Evolutionary conservation across 345 rosid genomes (phyloP).

Genomic region (Acer campestre): DNA sequence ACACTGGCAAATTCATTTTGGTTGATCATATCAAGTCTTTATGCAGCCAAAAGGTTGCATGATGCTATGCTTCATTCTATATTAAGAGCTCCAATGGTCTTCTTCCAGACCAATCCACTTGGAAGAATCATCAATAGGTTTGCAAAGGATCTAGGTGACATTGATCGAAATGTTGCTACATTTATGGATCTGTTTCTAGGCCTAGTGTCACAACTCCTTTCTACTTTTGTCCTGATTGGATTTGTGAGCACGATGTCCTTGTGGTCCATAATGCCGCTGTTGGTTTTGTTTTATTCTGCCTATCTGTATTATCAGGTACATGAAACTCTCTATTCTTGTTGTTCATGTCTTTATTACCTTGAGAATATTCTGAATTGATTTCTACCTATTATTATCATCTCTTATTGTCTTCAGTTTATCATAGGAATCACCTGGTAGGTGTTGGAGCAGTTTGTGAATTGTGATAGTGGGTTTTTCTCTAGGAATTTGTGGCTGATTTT

Average conservation of each 20-base stretch:
- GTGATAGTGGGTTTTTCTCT: background rate
- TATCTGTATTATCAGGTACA: slow-evolving; percentile 94
- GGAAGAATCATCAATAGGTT: slow-evolving; percentile 95
- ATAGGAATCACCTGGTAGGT: background rate
- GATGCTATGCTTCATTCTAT: slow-evolving; percentile 91
- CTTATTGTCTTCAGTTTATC: background rate
- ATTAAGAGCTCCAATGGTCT: slow-evolving; percentile 95
- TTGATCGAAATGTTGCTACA: slow-evolving; percentile 80
- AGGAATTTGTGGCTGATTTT: background rate
- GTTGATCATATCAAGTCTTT: slow-evolving; percentile 82
- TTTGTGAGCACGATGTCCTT: slow-evolving; percentile 96
- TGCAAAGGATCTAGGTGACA: slow-evolving; percentile 96
- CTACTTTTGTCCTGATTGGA: slow-evolving; percentile 91
- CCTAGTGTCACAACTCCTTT: slow-evolving; percentile 84
- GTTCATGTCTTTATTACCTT: background rate
- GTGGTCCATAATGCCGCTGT: slow-evolving; percentile 97
- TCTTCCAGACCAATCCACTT: slow-evolving; percentile 95
- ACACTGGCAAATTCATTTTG: slow-evolving; percentile 84
- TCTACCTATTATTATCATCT: background rate
- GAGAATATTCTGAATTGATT: background rate
- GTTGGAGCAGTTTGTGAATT: background rate
- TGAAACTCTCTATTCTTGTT: slow-evolving; percentile 4
- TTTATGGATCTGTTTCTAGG: slow-evolving; percentile 80
- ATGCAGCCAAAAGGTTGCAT: slow-evolving; percentile 89
- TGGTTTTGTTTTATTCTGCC: slow-evolving; percentile 86